phyloP scores from a whole-genome alignment of 371 early-diverging fungal genomes.

The Apophysomyces trapeziformis region DNA sequence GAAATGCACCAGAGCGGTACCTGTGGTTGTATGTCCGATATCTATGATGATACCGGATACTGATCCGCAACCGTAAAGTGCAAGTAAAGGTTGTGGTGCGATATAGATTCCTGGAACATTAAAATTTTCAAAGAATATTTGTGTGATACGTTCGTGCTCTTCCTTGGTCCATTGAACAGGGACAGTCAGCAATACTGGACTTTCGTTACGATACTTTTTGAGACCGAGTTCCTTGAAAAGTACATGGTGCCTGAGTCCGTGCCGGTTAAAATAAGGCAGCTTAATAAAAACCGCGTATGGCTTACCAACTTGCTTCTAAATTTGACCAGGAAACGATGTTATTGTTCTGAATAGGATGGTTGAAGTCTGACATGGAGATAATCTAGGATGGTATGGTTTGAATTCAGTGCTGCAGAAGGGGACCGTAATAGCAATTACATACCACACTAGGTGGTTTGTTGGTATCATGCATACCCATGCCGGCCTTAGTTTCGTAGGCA shows the following conservation, averaged over 20 bases:
- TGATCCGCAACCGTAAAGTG: slow-evolving; percentile 79
- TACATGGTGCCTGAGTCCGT: slow-evolving; percentile 64
- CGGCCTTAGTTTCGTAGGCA: slow-evolving; percentile 65
- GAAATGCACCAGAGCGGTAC: slow-evolving; percentile 29
- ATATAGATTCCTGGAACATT: slow-evolving; percentile 89
- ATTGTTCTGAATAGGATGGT: slow-evolving; percentile 66
- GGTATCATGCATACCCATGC: slow-evolving; percentile 72
- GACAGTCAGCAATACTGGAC: slow-evolving; percentile 76
- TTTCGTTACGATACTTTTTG: slow-evolving; percentile 76
- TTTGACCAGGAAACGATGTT: slow-evolving; percentile 77
- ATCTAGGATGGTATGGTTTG: slow-evolving; percentile 23
- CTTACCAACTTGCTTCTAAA: slow-evolving; percentile 73
- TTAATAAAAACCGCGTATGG: not conserved
- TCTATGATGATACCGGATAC: slow-evolving; percentile 88
- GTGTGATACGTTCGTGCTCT: slow-evolving; percentile 82
- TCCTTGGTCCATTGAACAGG: slow-evolving; percentile 84
- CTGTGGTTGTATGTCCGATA: slow-evolving; percentile 80
- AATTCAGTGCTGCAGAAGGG: not conserved
- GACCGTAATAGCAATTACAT: slow-evolving; percentile 24
- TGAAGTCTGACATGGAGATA: slow-evolving; percentile 42
- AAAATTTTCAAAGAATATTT: slow-evolving; percentile 89
- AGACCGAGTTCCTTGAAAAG: slow-evolving; percentile 79
- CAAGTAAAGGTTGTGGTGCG: slow-evolving; percentile 81
- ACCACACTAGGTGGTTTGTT: slow-evolving; percentile 69
- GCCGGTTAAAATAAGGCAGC: not conserved